Percentiles rank a stretch among this genome's conserved stretches.
Evolutionary conservation across 345 rosid species (phyloP).

Genomic region (Dimocarpus longan): DNA sequence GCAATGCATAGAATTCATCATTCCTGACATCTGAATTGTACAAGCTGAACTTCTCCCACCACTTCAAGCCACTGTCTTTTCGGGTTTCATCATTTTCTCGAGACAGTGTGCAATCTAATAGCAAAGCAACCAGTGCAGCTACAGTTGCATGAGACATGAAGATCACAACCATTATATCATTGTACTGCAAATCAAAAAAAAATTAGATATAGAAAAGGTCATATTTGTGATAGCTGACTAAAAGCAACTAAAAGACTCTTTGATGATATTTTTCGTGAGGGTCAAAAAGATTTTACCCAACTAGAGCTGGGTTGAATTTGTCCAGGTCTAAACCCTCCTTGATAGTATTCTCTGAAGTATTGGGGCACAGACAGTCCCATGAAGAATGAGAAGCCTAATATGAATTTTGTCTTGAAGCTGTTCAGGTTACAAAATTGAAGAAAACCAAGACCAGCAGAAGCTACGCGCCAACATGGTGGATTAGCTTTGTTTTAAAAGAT

Average conservation of each 20-base stretch:
- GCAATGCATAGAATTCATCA: slow-evolving; percentile 72
- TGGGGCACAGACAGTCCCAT: slow-evolving; percentile 61
- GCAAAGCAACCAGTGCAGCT: slow-evolving; percentile 50
- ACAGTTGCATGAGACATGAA: slow-evolving; percentile 67
- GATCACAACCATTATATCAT: slow-evolving; percentile 50
- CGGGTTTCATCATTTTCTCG: slow-evolving; percentile 45
- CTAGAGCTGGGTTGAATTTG: slow-evolving; percentile 24
- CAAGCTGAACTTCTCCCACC: slow-evolving; percentile 70
- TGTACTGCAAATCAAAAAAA: slow-evolving; percentile 35
- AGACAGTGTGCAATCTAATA: slow-evolving; percentile 53
- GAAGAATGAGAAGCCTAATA: slow-evolving; percentile 59
- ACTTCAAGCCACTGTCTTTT: slow-evolving; percentile 54
- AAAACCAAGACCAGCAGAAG: slow-evolving; percentile 56
- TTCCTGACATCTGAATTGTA: slow-evolving; percentile 61
- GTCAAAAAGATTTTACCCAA: slow-evolving; percentile 38
- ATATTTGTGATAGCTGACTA: too few species aligned
- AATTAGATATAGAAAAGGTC: too few species aligned
- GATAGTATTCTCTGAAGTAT: slow-evolving; percentile 55
- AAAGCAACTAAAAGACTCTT: too few species aligned
- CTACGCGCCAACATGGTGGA: slow-evolving; percentile 27
- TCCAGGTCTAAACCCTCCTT: slow-evolving; percentile 38
- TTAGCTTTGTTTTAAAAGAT: background rate
- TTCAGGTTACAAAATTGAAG: slow-evolving; percentile 68
- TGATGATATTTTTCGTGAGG: background rate
- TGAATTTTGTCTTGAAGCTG: slow-evolving; percentile 56